A percentile compares a stretch with the other conserved stretches of the same genome.
These are phyloP conservation scores for Cupressus sempervirens DNA, from an alignment of 75 land plant genomes.

Conservation along the genomic window DNA sequence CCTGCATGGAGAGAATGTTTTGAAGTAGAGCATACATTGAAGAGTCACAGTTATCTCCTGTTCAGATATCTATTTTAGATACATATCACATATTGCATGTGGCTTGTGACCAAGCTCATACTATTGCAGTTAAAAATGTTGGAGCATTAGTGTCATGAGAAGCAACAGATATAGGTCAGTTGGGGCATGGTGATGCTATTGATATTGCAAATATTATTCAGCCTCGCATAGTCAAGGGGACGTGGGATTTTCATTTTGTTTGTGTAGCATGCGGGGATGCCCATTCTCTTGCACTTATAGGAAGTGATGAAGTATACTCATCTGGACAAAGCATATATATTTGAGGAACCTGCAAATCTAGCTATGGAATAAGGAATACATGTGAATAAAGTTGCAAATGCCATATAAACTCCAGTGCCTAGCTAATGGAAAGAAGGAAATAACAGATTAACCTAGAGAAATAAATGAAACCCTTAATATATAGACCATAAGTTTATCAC, in stretches of 20 bases:
- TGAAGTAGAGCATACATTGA: too few relatives aligned
- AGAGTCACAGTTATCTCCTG: constrained; percentile 23
- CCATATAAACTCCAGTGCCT: too few relatives aligned
- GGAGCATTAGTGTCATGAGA: constrained; percentile 46
- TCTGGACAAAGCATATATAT: too few relatives aligned
- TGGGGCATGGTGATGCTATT: constrained; percentile 31
- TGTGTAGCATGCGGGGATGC: constrained; percentile 41
- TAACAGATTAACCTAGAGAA: too few relatives aligned
- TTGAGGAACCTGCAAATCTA: too few relatives aligned
- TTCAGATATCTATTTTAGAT: constrained; percentile 28
- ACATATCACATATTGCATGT: constrained; percentile 29
- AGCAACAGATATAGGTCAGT: constrained; percentile 41
- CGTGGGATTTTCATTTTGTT: constrained; percentile 40
- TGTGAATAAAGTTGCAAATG: too few relatives aligned
- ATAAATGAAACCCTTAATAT: too few relatives aligned
- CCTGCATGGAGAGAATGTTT: too few relatives aligned
- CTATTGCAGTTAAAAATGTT: constrained; percentile 33
- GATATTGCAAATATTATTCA: constrained; percentile 21
- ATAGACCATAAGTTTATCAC: too few relatives aligned
- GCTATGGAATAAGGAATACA: too few relatives aligned
- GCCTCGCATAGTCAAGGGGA: constrained; percentile 40
- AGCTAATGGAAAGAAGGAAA: too few relatives aligned
- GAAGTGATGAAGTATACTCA: too few relatives aligned
- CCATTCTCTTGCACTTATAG: constrained; percentile 48
- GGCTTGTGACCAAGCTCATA: constrained; percentile 40